Evolutionary conservation across 768 basidiomycete genomes (phyloP).

Genomic region (Suillus tomentosus): DNA sequence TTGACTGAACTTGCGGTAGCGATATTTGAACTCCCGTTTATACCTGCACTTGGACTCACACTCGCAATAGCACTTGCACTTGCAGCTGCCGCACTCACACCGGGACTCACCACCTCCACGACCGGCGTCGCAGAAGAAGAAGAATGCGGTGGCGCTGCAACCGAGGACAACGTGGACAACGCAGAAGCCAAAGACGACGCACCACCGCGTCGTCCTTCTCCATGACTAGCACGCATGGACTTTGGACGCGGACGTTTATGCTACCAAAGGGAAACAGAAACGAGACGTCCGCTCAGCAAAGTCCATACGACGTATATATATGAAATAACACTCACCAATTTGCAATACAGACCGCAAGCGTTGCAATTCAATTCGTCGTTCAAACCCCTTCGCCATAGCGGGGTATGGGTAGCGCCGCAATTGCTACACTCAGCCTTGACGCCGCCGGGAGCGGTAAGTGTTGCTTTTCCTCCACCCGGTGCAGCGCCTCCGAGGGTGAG

Average conservation of each 20-base stretch:
- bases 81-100: background rate
- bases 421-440: conserved; percentile 86
- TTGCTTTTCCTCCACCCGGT: background rate
- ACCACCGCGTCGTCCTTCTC: conserved; percentile 55
- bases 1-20: conserved; percentile 10
- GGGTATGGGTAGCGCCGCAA: conserved; percentile 87
- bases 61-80: conserved; percentile 23
- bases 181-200: background rate
- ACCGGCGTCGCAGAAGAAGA: background rate
- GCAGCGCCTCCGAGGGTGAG: conserved; percentile 31
- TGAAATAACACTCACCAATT: conserved; percentile 54
- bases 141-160: background rate
- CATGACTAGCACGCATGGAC: conserved; percentile 78
- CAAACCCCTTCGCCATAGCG: conserved; percentile 82
- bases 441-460: conserved; percentile 48
- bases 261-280: conserved; percentile 35
- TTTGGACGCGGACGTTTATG: conserved; percentile 89
- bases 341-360: conserved; percentile 86
- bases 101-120: background rate
- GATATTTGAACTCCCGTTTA: conserved; percentile 18
- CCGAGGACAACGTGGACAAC: background rate
- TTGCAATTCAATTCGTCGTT: conserved; percentile 92
- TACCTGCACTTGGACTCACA: conserved; percentile 28
- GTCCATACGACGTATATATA: background rate
- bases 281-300: conserved; percentile 5